phyloP scores from a whole-genome alignment of 495 filamentous ascomycete species.

The Xylaria longipes region DNA sequence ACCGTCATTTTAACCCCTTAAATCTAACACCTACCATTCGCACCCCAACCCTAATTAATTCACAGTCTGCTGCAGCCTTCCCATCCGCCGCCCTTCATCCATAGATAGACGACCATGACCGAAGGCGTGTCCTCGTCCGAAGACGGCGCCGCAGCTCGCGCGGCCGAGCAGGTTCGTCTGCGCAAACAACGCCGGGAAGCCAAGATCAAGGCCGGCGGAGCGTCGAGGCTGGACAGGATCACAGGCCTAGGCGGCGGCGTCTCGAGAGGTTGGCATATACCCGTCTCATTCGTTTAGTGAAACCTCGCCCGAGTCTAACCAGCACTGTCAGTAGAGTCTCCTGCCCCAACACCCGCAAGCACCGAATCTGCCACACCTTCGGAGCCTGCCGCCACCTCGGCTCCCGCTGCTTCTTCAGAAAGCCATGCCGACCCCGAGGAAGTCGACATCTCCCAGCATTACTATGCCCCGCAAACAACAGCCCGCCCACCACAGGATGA shows the following conservation, averaged over 20 bases:
- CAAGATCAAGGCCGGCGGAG: conserved; percentile 84
- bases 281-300: not conserved
- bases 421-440: conserved; percentile 70
- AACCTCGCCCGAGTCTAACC: conserved; percentile 5
- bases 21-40: too few species aligned
- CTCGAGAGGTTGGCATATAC: conserved; percentile 48
- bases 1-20: too few species aligned
- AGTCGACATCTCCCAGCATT: conserved; percentile 72
- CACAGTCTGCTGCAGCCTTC: not conserved
- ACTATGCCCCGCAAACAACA: conserved; percentile 54
- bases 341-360: conserved; percentile 24
- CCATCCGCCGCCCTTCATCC: not conserved
- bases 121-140: conserved; percentile 38
- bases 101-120: conserved; percentile 28
- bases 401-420: conserved; percentile 31
- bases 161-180: conserved; percentile 77
- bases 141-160: conserved; percentile 63
- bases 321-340: conserved; percentile 14
- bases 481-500: conserved; percentile 40
- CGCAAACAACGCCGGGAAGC: conserved; percentile 90
- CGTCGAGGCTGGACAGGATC: conserved; percentile 82
- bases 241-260: conserved; percentile 75
- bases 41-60: conserved; percentile 5
- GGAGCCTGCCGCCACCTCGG: conserved; percentile 25
- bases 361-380: conserved; percentile 15